Conservation (phyloP, 2,329 filamentous ascomycete genomes). For the Scedosporium dehoogii region DNA sequence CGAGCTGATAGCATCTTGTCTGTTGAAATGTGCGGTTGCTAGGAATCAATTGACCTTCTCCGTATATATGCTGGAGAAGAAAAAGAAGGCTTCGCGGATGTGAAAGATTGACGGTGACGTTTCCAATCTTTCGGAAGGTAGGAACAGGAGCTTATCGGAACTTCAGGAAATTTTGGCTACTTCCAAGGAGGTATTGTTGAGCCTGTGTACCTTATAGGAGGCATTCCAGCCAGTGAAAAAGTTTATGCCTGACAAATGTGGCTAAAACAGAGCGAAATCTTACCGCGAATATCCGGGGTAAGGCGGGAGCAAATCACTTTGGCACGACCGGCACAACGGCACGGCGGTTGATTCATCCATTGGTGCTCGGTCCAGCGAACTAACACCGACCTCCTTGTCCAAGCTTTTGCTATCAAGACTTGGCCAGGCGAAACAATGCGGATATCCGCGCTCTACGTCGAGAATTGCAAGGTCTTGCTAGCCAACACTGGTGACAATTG, state of each 20-base stretch:
- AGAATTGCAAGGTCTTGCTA: no score
- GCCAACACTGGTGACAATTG: background rate
- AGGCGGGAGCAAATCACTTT: no score
- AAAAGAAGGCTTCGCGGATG: slow-evolving; percentile 1
- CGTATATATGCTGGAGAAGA: slow-evolving; percentile 3
- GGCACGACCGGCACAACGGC: no score
- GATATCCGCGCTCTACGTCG: no score
- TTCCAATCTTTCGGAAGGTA: background rate
- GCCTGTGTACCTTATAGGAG: background rate
- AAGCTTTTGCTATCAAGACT: no score
- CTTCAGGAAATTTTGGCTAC: slow-evolving; percentile 1
- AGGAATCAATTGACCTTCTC: background rate
- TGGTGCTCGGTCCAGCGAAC: background rate
- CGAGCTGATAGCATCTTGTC: slow-evolving; percentile 50
- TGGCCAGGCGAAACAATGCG: no score
- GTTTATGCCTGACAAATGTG: background rate
- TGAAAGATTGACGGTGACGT: background rate
- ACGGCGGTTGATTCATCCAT: slow-evolving; percentile 6
- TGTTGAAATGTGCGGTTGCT: background rate
- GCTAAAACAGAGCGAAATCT: background rate
- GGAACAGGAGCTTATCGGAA: slow-evolving; percentile 5
- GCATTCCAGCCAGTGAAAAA: background rate
- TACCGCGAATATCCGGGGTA: no score
- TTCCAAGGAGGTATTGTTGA: background rate
- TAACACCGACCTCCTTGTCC: no score